Base-by-base conservation (phyloP, 2,329 filamentous ascomycete species). In the Fusarium sp. region DNA sequence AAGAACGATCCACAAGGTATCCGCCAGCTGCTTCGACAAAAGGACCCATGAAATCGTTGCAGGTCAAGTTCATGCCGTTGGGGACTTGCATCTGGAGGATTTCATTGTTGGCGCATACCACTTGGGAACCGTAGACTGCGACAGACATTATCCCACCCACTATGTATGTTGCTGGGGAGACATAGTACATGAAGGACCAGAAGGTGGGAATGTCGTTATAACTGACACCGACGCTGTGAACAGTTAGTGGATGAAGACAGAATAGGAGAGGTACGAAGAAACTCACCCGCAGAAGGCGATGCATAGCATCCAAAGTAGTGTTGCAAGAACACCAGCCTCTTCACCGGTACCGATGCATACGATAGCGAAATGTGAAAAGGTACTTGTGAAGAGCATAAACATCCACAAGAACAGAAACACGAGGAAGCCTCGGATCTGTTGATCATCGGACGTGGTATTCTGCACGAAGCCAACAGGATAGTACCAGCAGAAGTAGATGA, bases 171-270 rank as follows among this genome's bases (percentile, higher is more conserved):
- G 92, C 88, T 1, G 91, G 90, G 0, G 87, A 90, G 48, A 89
- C 80, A 34, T 88, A 84, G 77, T 92, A 92, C 87, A 91, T 90
- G 80, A 90, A 91, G 57, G 86, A 87, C 91, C 91, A 93, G 81
- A 92, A 92, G 4, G 85, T 82, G 0, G 91, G 90, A 10, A 93
- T 84, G 1, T 82, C 79, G 0, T 75, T 74, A 0, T 88, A 88
- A 2, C 83, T 78, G 3, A 88, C 88, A 51, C 92, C 83, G 41
- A 93, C 88, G 80, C 88, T 84, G 63, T 4, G 1, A 4, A 16
- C 1, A 16, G 27, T 74, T 37, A 74, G 65, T 20, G 14, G 81
- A 74, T 18, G 16, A 9, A 3, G 8, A 11, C 9, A 6, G 1
- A 7, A 18, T 6, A 4, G 10, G 3, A n/a, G 18, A 0, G 2